Evolutionary conservation across 2,329 filamentous ascomycete genomes (phyloP).

Genomic region (Teratosphaeria pseudoeucalypti): DNA sequence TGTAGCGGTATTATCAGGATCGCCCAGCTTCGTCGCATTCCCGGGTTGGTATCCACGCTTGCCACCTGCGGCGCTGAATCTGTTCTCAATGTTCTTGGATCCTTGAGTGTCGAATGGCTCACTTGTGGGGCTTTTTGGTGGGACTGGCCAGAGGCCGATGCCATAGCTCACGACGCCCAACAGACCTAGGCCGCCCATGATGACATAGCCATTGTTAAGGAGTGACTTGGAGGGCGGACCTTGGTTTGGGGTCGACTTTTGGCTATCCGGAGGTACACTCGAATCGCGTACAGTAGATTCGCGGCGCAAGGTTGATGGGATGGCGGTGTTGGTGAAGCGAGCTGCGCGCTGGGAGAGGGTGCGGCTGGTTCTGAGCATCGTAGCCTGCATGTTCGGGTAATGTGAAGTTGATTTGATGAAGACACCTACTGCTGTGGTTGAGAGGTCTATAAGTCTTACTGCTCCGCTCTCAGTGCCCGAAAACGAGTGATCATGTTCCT

Average conservation of each 20-base stretch:
- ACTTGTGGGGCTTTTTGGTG: background rate
- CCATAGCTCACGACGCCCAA: background rate
- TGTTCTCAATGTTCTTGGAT: background rate
- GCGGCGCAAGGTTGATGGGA: background rate
- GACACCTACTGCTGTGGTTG: background rate
- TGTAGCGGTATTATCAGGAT: background rate
- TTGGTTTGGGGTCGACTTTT: background rate
- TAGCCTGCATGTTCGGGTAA: background rate
- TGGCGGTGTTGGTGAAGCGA: background rate
- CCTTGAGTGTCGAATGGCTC: background rate
- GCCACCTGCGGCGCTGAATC: background rate
- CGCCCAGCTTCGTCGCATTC: background rate
- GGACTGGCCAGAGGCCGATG: background rate
- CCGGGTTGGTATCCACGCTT: background rate
- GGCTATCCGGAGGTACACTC: background rate
- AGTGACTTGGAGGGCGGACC: background rate
- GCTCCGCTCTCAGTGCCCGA: background rate
- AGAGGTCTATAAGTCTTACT: background rate
- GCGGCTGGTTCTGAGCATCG: background rate
- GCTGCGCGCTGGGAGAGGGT: background rate
- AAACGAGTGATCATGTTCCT: background rate
- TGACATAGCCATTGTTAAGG: background rate
- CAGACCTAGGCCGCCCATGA: background rate
- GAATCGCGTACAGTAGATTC: background rate
- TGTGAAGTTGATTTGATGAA: background rate